phyloP scores from a whole-genome alignment of 2,329 filamentous ascomycete species.

The Onygena corvina region DNA sequence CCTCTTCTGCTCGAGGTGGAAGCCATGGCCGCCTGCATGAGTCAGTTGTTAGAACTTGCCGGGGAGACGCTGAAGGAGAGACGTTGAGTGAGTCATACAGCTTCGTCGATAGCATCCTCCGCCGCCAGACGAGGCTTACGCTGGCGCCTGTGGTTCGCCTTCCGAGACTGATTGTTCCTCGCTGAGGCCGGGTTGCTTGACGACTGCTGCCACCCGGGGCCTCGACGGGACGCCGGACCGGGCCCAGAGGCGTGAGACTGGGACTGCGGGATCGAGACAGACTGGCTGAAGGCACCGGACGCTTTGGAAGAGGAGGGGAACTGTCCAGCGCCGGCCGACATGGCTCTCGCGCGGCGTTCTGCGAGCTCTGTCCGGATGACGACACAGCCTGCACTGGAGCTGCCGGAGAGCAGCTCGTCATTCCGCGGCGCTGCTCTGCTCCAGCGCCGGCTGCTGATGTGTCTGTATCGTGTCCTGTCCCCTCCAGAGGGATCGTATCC shows the following conservation, averaged over 20 bases:
- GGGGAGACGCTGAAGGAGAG: not conserved
- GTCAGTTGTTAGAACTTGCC: conserved; percentile 8
- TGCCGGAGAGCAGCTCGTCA: not conserved
- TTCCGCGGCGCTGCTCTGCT: not conserved
- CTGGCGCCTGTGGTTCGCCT: conserved; percentile 75
- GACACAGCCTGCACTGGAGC: not conserved
- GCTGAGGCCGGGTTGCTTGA: conserved; percentile 29
- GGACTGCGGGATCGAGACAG: conserved; percentile 24
- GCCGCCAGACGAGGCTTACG: conserved; percentile 61
- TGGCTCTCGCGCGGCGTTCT: conserved; percentile 19
- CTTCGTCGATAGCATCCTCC: conserved; percentile 80
- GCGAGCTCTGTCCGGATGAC: not conserved
- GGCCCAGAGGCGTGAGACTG: conserved; percentile 22
- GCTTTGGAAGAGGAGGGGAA: conserved; percentile 29
- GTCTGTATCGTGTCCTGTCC: too few species aligned
- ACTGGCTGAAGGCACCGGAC: conserved; percentile 26
- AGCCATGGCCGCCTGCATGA: conserved; percentile 46
- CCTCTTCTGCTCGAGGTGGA: conserved; percentile 63
- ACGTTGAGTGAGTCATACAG: conserved; percentile 41
- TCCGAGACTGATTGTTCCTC: conserved; percentile 62
- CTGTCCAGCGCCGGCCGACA: conserved; percentile 33
- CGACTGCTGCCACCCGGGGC: conserved; percentile 29
- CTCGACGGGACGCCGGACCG: conserved; percentile 30
- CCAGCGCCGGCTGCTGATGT: too few species aligned
- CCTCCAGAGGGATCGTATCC: too few species aligned